phyloP scores from a whole-genome alignment of 345 rosid genomes.

The Excoecaria agallocha region DNA sequence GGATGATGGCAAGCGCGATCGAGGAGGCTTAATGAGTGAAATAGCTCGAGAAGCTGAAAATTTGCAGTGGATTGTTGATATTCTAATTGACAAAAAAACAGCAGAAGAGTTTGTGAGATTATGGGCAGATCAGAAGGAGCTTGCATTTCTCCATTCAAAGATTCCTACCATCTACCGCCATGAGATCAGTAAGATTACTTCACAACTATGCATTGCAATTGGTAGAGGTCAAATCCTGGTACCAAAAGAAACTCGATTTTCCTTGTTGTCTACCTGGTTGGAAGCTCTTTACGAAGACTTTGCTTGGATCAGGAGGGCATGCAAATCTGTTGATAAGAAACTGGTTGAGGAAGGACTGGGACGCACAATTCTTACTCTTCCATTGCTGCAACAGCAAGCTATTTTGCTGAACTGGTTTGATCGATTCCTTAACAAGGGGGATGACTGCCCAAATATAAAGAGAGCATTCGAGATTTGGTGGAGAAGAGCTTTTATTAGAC shows the following conservation, averaged over 20 bases:
- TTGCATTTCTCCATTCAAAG: conserved; percentile 75
- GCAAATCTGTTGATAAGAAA: conserved; percentile 70
- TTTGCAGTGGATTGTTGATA: conserved; percentile 84
- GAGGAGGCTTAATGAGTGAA: conserved; percentile 75
- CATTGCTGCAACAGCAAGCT: conserved; percentile 72
- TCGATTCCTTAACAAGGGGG: conserved; percentile 71
- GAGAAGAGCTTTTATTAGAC: conserved; percentile 83
- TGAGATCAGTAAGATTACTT: conserved; percentile 84
- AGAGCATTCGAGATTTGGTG: conserved; percentile 94
- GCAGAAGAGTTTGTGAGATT: conserved; percentile 72
- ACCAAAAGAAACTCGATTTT: conserved; percentile 55
- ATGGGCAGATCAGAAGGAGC: conserved; percentile 94
- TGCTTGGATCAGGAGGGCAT: conserved; percentile 85
- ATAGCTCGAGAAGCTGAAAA: conserved; percentile 89
- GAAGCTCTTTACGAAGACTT: conserved; percentile 90
- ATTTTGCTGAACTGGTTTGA: conserved; percentile 82
- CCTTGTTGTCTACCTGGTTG: conserved; percentile 75
- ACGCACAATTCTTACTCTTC: conserved; percentile 77
- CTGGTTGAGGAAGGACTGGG: conserved; percentile 84
- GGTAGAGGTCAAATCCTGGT: conserved; percentile 84
- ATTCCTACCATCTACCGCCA: conserved; percentile 79
- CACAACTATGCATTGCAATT: conserved; percentile 75
- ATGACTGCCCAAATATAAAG: conserved; percentile 82
- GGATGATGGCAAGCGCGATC: conserved; percentile 49
- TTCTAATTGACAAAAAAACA: conserved; percentile 59